Percentiles rank a stretch among this genome's conserved stretches.
phyloP scores from a whole-genome alignment of 306 rosid species.

The Betula pendula region DNA sequence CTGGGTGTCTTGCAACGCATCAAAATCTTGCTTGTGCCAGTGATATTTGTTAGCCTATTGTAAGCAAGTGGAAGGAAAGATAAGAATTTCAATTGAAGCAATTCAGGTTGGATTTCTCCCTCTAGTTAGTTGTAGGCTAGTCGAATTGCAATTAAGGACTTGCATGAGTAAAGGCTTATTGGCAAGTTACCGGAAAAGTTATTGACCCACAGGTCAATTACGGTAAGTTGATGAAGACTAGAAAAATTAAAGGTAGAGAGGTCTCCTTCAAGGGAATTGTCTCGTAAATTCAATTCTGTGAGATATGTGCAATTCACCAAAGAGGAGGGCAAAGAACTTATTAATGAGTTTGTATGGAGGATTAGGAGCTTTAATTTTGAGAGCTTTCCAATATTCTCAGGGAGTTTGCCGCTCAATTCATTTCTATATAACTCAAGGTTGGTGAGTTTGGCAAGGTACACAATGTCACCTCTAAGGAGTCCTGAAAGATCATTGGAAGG shows the following conservation, averaged over 20 bases:
- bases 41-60: background rate
- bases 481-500: too few species aligned
- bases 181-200: constrained; percentile 4
- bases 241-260: too few species aligned
- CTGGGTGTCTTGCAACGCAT: background rate
- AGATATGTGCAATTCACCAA: constrained; percentile 10
- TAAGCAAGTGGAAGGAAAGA: too few species aligned
- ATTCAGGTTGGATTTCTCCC: background rate
- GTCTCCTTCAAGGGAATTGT: background rate
- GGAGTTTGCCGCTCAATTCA: too few species aligned
- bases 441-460: too few species aligned
- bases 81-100: too few species aligned
- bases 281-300: background rate
- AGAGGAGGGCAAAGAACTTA: background rate
- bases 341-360: background rate
- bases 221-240: background rate
- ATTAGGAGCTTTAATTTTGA: background rate
- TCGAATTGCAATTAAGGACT: too few species aligned
- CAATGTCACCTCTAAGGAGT: too few species aligned
- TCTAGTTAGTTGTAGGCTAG: background rate
- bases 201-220: background rate
- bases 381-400: background rate
- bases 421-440: too few species aligned
- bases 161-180: background rate
- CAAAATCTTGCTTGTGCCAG: background rate